Percentiles rank a stretch among this genome's conserved stretches.
Conservation (phyloP, 176 grass and related monocot species). For the Oryza officinalis region DNA sequence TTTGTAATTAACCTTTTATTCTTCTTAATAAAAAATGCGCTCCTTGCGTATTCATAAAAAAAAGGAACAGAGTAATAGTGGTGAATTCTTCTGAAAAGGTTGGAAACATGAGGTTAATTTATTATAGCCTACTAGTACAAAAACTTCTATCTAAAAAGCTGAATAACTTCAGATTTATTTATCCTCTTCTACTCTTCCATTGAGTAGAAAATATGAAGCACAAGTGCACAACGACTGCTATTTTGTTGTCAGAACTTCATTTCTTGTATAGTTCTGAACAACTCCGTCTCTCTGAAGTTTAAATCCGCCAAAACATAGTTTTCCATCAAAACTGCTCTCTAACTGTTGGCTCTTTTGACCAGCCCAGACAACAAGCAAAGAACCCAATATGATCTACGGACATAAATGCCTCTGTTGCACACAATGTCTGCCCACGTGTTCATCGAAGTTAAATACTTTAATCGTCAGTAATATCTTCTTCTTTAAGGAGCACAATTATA, state of each 20-base stretch:
- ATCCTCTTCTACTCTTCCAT: neutral
- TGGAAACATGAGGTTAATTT: neutral
- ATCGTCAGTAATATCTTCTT: neutral
- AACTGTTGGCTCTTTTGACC: conserved; percentile 8
- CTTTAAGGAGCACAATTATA: neutral
- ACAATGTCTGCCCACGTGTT: neutral
- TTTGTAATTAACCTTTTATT: too few species aligned
- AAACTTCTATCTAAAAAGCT: neutral
- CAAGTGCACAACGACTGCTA: neutral
- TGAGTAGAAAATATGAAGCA: neutral
- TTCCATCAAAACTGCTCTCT: neutral
- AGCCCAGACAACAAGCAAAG: neutral
- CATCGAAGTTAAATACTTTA: conserved; percentile 9
- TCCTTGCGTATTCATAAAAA: too few species aligned
- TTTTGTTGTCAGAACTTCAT: neutral
- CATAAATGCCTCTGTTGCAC: conserved; percentile 7
- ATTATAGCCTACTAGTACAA: neutral
- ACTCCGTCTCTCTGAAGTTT: neutral
- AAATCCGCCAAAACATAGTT: conserved; percentile 17
- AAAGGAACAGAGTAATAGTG: neutral
- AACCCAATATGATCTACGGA: neutral
- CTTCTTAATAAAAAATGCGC: too few species aligned
- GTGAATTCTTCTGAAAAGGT: neutral
- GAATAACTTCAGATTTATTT: neutral
- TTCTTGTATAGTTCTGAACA: neutral